phyloP scores from a whole-genome alignment of 2,329 filamentous ascomycete genomes.

The Colletotrichum somersetense region DNA sequence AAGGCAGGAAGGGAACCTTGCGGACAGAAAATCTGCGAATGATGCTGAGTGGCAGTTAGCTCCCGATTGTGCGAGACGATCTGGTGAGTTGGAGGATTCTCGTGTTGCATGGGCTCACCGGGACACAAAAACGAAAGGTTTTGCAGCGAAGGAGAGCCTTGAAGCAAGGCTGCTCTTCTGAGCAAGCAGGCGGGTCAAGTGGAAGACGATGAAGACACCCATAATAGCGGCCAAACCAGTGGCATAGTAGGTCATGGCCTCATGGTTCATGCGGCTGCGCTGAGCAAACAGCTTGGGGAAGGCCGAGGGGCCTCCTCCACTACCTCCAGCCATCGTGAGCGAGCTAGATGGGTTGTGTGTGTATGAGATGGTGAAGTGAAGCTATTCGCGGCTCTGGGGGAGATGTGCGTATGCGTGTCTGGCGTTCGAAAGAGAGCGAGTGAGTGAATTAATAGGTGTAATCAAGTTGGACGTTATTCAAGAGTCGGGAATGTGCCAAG shows the following conservation, averaged over 20 bases:
- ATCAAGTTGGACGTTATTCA: background rate
- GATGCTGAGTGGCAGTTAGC: conserved; percentile 23
- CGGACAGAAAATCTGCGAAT: conserved; percentile 32
- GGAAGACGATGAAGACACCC: conserved; percentile 30
- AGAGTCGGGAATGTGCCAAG: conserved; percentile 20
- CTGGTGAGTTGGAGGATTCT: background rate
- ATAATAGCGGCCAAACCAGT: conserved; percentile 31
- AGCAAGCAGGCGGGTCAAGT: conserved; percentile 36
- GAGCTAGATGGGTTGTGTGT: background rate
- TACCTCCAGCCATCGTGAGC: conserved; percentile 27
- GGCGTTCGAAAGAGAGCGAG: background rate
- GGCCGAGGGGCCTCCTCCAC: conserved; percentile 15
- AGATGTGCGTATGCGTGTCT: background rate
- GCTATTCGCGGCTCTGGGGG: background rate
- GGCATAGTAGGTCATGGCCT: conserved; percentile 46
- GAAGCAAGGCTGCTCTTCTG: conserved; percentile 26
- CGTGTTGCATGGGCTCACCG: conserved; percentile 22
- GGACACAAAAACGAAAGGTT: conserved; percentile 34
- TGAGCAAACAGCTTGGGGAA: conserved; percentile 35
- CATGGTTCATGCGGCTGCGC: conserved; percentile 44
- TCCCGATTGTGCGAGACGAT: background rate
- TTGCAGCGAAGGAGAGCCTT: conserved; percentile 14
- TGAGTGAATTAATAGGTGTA: background rate
- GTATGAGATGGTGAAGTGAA: background rate
- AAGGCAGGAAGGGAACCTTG: conserved; percentile 39